These are phyloP conservation scores for Pueraria montana DNA, from an alignment of 306 rosid species.

Conservation along the genomic window DNA sequence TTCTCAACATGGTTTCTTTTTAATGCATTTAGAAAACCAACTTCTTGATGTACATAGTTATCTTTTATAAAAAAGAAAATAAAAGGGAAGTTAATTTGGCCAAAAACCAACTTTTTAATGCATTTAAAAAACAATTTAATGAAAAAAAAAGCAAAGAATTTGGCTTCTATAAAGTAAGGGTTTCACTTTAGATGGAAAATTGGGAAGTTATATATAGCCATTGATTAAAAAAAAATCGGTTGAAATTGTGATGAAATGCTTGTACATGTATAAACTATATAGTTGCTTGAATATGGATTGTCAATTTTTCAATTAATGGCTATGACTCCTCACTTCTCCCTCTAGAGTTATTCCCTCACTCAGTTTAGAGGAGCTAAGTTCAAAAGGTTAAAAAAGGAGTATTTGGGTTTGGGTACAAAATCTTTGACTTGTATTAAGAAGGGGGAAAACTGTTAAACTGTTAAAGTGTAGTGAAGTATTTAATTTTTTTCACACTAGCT, in stretches of 20 bases:
- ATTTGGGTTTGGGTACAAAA: not conserved
- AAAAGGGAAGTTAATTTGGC: not conserved
- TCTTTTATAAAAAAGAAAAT: not conserved
- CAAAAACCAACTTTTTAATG: not conserved
- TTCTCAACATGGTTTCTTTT: not conserved
- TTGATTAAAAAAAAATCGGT: not conserved
- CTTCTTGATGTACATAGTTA: not conserved
- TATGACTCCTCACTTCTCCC: not conserved
- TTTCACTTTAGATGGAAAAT: not conserved
- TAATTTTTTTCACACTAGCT: conserved; percentile 32
- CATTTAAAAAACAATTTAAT: not conserved
- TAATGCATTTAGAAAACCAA: not conserved
- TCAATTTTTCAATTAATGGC: not conserved
- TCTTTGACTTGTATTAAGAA: conserved; percentile 17
- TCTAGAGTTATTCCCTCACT: not conserved
- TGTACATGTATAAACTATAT: not conserved
- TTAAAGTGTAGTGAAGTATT: conserved; percentile 1
- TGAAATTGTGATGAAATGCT: not conserved
- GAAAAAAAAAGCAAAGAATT: not conserved
- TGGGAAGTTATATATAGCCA: not conserved
- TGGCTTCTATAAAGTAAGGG: not conserved
- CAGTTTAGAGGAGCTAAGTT: not conserved
- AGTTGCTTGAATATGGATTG: not conserved
- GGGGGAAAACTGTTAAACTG: not conserved
- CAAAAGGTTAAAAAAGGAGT: not conserved